Base-by-base conservation (phyloP, 2,329 filamentous ascomycete species). In the Penicillium carneum region DNA sequence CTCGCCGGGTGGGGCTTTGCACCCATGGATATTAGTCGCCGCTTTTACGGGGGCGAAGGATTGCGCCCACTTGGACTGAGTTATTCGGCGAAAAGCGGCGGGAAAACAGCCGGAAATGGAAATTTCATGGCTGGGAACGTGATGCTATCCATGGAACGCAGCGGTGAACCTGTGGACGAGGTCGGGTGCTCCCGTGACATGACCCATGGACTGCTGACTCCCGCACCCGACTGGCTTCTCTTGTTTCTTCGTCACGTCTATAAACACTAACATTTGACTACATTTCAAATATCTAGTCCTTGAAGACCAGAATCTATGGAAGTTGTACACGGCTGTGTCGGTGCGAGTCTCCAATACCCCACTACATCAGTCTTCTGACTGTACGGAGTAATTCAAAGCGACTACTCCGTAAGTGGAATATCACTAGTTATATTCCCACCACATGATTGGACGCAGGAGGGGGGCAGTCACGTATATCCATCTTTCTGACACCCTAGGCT, bases 111-210 rank as follows among this genome's bases (percentile, higher is more conserved):
- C 50, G 16, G 23, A 53, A 34, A 16, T 0, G 14, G 39, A 34
- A 43, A 45, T 5, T 20, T 33, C 23, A n/a, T 10, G 38, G 18
- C 29, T 36, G 18, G 18, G 51, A 55, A 56, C 34, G 23, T 49
- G 46, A 51, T 49, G 10, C 14, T 7, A 53, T 36, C 36, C 54
- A 54, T 18, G 41, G 56, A 42, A 47, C 20, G 41, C 20, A 12
- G 46, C 5, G 14, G 16, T 53, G n/a, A 38, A 61, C 63, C 61
- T 43, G 54, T 62, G 61, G 52, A 59, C 18, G 16, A 42, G 51
- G 45, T 53, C 63, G 61, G 65, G 53, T 65, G 51, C 47, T 59
- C 57, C 63, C 63, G 58, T 54, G 41, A 49, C 2, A 23, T 60
- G 53, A 64, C 46, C 65, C 63, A 65, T 52, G 55, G 58, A 49